Conservation (phyloP, 2,329 filamentous ascomycete genomes). For the Allantophomopsis lycopodina region DNA sequence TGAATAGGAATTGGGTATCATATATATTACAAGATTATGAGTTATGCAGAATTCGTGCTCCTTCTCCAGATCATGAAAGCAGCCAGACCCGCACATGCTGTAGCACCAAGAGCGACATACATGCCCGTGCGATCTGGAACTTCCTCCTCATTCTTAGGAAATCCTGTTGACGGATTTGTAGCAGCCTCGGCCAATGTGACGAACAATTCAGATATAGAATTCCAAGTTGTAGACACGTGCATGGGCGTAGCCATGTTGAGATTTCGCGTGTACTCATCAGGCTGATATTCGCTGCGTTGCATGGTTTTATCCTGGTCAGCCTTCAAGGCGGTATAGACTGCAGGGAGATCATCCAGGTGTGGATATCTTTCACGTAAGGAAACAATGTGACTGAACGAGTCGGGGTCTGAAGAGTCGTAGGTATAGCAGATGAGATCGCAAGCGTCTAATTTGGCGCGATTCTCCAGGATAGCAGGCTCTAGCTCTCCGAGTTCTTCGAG, state of each 20-base stretch:
- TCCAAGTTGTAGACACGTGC: conserved; percentile 92
- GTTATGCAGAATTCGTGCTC: conserved; percentile 9
- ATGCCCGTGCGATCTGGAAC: conserved; percentile 70
- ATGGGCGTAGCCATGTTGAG: conserved; percentile 83
- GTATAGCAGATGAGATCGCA: conserved; percentile 92
- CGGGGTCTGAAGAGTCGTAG: conserved; percentile 93
- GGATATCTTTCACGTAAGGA: conserved; percentile 66
- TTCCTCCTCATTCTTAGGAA: conserved; percentile 82
- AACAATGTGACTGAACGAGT: conserved; percentile 88
- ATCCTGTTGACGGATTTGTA: conserved; percentile 76
- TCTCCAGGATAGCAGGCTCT: conserved; percentile 90
- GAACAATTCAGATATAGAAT: conserved; percentile 86
- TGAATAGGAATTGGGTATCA: no score
- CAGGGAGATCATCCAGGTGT: conserved; percentile 76
- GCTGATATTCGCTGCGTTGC: conserved; percentile 82
- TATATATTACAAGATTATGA: neutral
- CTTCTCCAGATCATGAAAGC: conserved; percentile 51
- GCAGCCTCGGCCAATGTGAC: conserved; percentile 84
- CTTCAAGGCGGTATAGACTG: conserved; percentile 86
- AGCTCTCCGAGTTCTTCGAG: conserved; percentile 89
- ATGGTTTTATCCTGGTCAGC: conserved; percentile 94
- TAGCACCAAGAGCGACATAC: conserved; percentile 73
- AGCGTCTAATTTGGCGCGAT: conserved; percentile 75
- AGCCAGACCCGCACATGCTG: conserved; percentile 46
- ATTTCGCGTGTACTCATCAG: conserved; percentile 76